Conservation (phyloP, 306 rosid genomes). For the Ormosia semicastrata region DNA sequence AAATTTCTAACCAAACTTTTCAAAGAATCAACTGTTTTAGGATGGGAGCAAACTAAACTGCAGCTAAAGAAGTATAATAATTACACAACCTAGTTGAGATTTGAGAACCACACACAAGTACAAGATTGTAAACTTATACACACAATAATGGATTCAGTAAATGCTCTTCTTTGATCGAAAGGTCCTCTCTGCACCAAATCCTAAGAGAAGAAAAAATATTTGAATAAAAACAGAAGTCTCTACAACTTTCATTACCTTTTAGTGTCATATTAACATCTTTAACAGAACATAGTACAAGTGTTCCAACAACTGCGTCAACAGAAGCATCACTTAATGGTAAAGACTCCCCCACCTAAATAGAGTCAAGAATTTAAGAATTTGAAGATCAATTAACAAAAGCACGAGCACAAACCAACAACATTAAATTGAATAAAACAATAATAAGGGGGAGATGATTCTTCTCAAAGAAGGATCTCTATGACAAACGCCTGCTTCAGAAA, state of each 20-base stretch:
- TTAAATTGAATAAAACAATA: neutral
- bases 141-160: constrained; percentile 10
- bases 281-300: constrained; percentile 92
- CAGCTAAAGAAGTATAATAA: neutral
- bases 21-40: neutral
- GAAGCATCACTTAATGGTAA: constrained; percentile 82
- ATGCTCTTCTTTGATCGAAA: neutral
- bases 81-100: neutral
- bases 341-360: constrained; percentile 77
- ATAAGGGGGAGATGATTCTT: neutral
- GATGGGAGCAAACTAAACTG: neutral
- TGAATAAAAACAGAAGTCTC: neutral
- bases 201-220: neutral
- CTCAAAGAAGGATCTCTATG: neutral
- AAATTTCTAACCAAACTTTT: neutral
- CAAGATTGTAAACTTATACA: neutral
- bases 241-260: constrained; percentile 46
- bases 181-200: neutral
- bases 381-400: constrained; percentile 12
- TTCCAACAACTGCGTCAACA: constrained; percentile 95
- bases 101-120: neutral
- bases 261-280: constrained; percentile 68
- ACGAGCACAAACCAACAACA: neutral
- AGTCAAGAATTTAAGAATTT: constrained; percentile 9
- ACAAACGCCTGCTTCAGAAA: neutral